These are phyloP conservation scores for Cutaneotrichosporon cutaneum DNA, from an alignment of 1,284 basidiomycete genomes.

Conservation along the genomic window DNA sequence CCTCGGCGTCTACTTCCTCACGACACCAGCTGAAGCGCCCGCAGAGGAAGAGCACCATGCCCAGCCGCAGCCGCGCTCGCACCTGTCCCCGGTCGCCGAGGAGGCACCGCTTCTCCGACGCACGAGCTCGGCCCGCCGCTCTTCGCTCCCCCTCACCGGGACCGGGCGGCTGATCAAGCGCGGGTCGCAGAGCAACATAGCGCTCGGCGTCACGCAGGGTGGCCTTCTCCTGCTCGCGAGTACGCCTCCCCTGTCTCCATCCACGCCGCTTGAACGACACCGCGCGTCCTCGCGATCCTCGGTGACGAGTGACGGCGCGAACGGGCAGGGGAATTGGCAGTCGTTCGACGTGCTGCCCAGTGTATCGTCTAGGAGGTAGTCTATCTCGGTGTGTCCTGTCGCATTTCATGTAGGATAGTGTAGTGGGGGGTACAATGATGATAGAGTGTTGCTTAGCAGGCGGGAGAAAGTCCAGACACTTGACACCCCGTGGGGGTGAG, in stretches of 20 bases:
- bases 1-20: slow-evolving; percentile 65
- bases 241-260: slow-evolving; percentile 32
- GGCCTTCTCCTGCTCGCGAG: slow-evolving; percentile 46
- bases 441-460: background rate
- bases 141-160: background rate
- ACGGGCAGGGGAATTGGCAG: background rate
- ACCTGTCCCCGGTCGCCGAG: slow-evolving; percentile 20
- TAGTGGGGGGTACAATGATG: background rate
- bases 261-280: background rate
- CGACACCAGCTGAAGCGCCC: slow-evolving; percentile 22
- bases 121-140: background rate
- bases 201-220: slow-evolving; percentile 38
- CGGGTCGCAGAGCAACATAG: slow-evolving; percentile 28
- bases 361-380: slow-evolving; percentile 12
- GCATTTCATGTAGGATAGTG: background rate
- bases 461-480: no score
- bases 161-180: slow-evolving; percentile 11
- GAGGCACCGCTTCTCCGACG: slow-evolving; percentile 28
- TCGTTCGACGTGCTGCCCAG: background rate
- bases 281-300: slow-evolving; percentile 1
- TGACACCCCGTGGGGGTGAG: background rate
- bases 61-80: background rate
- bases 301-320: background rate
- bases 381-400: background rate
- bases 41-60: background rate